Percentiles rank a stretch among this genome's conserved stretches.
These are phyloP conservation scores for Alternaria novae-zelandiae DNA, from an alignment of 2,329 filamentous ascomycete genomes.

Conservation along the genomic window DNA sequence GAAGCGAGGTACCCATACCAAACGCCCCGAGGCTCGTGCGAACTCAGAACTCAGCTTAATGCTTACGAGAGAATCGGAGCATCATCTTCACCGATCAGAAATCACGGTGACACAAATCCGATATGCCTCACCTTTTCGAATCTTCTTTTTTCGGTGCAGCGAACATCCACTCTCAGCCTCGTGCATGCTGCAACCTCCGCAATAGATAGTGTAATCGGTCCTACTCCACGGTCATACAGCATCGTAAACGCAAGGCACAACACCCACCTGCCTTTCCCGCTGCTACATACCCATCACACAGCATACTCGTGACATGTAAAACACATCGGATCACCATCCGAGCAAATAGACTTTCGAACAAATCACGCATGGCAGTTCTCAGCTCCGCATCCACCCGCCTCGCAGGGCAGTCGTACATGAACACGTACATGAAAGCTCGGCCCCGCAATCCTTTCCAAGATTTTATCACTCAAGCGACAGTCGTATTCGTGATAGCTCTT, in stretches of 20 bases:
- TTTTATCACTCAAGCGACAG: neutral
- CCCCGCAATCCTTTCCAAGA: neutral
- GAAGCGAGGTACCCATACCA: neutral
- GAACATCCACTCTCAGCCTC: constrained; percentile 7
- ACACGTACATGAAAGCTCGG: neutral
- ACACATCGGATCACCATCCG: neutral
- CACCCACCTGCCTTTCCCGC: neutral
- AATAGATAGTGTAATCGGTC: constrained; percentile 7
- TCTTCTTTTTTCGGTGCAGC: neutral
- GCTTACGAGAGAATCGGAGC: neutral
- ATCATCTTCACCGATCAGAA: constrained; percentile 21
- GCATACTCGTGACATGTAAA: neutral
- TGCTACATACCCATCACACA: neutral
- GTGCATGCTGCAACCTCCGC: constrained; percentile 9
- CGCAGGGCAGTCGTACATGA: neutral
- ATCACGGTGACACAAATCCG: constrained; percentile 23
- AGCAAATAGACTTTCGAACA: neutral
- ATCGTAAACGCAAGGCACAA: constrained; percentile 17
- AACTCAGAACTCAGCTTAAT: constrained; percentile 14
- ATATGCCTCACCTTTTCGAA: constrained; percentile 15
- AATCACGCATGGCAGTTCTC: neutral
- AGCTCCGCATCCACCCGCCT: neutral
- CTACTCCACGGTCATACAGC: constrained; percentile 15
- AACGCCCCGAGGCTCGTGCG: neutral
- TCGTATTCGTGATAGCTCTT: neutral